phyloP scores from a whole-genome alignment of 768 basidiomycete species.

The Piloderma croceum region DNA sequence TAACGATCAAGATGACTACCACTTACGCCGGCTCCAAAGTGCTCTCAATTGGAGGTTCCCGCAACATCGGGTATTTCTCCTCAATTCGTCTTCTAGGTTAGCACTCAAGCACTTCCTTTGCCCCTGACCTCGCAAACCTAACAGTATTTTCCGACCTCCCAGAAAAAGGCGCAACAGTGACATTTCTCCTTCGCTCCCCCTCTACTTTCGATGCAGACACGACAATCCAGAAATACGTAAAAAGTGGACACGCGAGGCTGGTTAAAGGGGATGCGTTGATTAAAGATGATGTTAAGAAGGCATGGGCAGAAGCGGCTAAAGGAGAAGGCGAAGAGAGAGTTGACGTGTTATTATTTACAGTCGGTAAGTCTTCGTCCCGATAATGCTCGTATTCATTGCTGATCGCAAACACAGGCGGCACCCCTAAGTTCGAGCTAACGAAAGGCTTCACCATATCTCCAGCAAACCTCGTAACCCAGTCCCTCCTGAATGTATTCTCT shows the following conservation, averaged over 20 bases:
- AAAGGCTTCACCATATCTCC: constrained; percentile 48
- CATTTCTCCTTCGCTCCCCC: constrained; percentile 54
- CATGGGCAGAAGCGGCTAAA: constrained; percentile 42
- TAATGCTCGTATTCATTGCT: neutral
- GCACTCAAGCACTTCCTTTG: constrained; percentile 12
- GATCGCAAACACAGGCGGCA: constrained; percentile 46
- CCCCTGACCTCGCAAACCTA: no score
- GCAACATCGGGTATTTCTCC: constrained; percentile 50
- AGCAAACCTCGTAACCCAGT: constrained; percentile 53
- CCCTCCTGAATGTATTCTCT: constrained; percentile 49
- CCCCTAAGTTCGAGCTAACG: constrained; percentile 36
- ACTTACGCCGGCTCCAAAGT: constrained; percentile 23
- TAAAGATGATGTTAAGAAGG: constrained; percentile 43
- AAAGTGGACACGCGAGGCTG: constrained; percentile 46
- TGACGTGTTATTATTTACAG: constrained; percentile 54
- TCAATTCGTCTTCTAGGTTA: constrained; percentile 44
- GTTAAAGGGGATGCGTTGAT: constrained; percentile 58
- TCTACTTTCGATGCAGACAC: constrained; percentile 49
- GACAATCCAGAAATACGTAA: constrained; percentile 45
- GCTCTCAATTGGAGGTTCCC: constrained; percentile 46
- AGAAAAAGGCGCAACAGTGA: constrained; percentile 57
- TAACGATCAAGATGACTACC: no score
- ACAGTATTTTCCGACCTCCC: no score
- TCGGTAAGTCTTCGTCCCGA: constrained; percentile 44
- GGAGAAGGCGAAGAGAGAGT: no score